A percentile compares a stretch with the other conserved stretches of the same genome.
Evolutionary conservation across 768 basidiomycete genomes (phyloP).

Genomic region (Sarcodon sp.): DNA sequence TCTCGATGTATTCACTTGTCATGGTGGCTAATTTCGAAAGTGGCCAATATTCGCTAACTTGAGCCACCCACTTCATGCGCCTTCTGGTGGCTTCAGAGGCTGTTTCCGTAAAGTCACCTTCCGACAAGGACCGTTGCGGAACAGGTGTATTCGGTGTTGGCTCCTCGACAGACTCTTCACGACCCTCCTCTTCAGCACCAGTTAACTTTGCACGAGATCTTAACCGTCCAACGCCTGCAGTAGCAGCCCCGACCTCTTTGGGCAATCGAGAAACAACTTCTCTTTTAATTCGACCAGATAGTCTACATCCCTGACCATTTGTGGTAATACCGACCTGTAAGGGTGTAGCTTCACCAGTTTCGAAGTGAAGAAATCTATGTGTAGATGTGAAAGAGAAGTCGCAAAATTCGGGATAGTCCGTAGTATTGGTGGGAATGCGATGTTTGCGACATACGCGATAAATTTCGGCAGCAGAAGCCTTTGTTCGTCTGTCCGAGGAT

Average conservation of each 20-base stretch:
- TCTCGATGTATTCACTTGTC: constrained; percentile 52
- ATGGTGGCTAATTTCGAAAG: constrained; percentile 62
- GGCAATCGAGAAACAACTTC: constrained; percentile 74
- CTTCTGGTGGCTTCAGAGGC: constrained; percentile 24
- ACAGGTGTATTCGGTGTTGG: constrained; percentile 63
- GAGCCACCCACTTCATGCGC: constrained; percentile 87
- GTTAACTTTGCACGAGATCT: constrained; percentile 35
- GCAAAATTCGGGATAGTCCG: constrained; percentile 77
- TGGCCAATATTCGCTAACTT: constrained; percentile 96
- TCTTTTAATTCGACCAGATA: constrained; percentile 66
- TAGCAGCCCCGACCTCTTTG: constrained; percentile 60
- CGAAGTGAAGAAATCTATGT: constrained; percentile 60
- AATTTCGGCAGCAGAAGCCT: constrained; percentile 44
- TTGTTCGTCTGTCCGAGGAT: constrained; percentile 31
- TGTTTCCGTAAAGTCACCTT: constrained; percentile 20
- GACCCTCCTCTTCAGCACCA: constrained; percentile 11
- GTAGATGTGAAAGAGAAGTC: constrained; percentile 84
- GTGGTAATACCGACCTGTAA: constrained; percentile 80
- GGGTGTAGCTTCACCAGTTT: constrained; percentile 29
- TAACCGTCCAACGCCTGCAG: constrained; percentile 59
- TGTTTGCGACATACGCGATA: constrained; percentile 38
- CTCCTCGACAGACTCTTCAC: constrained; percentile 8
- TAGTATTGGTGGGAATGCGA: constrained; percentile 71
- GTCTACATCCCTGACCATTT: constrained; percentile 82
- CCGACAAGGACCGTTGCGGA: constrained; percentile 32